Percentiles rank a stretch among this genome's conserved stretches.
Conservation (phyloP, 2,329 filamentous ascomycete species). For the Fonsecaea pedrosoi region DNA sequence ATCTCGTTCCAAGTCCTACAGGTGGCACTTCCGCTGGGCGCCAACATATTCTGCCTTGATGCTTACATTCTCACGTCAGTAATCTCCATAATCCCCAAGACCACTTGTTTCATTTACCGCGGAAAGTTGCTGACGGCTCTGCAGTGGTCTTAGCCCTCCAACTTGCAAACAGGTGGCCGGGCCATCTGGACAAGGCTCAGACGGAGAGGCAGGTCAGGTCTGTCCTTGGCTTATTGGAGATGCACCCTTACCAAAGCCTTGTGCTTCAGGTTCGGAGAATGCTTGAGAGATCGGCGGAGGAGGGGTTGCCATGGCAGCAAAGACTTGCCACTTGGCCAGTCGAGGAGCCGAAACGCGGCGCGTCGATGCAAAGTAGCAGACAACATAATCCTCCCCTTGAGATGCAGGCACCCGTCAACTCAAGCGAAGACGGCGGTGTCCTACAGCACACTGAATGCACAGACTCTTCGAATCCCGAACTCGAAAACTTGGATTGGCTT, state of each 20-base stretch:
- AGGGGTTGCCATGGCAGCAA: not conserved
- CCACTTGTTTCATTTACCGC: not conserved
- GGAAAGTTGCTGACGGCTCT: not conserved
- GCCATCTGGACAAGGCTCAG: not conserved
- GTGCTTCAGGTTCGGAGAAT: not conserved
- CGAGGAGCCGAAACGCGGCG: not conserved
- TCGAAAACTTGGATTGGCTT: not conserved
- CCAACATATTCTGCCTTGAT: not conserved
- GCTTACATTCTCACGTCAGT: slow-evolving; percentile 1
- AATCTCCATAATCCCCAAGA: not conserved
- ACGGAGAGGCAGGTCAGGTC: not conserved
- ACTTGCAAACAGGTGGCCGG: slow-evolving; percentile 1
- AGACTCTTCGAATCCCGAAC: not conserved
- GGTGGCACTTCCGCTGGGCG: not conserved
- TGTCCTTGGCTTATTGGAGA: not conserved
- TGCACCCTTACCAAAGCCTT: not conserved
- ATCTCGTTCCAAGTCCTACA: not conserved
- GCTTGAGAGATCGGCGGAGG: not conserved
- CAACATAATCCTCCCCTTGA: not conserved
- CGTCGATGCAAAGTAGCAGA: not conserved
- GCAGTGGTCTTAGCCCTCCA: not conserved
- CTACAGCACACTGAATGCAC: not conserved
- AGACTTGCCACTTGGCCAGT: not conserved
- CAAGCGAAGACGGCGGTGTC: not conserved
- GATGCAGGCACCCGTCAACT: not conserved